phyloP scores from a whole-genome alignment of 192 early-diverging fungal genomes.

The Geranomyces michiganensis region DNA sequence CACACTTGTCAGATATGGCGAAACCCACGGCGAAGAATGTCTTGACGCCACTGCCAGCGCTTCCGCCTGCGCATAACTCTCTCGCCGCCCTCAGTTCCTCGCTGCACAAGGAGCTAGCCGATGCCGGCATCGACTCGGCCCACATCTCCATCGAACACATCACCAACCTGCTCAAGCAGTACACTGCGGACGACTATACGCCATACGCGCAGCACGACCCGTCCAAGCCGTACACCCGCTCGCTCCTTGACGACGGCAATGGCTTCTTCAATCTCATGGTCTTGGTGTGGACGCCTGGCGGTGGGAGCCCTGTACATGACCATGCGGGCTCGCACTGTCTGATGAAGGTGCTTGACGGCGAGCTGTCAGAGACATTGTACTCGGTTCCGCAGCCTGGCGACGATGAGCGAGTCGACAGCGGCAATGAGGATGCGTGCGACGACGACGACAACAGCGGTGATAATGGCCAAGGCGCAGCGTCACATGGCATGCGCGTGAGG shows the following conservation, averaged over 20 bases:
- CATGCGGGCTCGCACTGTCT: conserved; percentile 88
- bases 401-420: conserved; percentile 16
- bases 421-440: background rate
- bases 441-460: background rate
- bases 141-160: conserved; percentile 56
- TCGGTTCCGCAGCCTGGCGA: conserved; percentile 61
- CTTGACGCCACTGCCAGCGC: no score
- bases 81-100: conserved; percentile 40
- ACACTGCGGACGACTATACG: conserved; percentile 67
- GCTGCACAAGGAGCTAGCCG: conserved; percentile 56
- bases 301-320: conserved; percentile 84
- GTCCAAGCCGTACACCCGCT: conserved; percentile 75
- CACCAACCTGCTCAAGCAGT: conserved; percentile 63
- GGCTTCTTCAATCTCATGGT: conserved; percentile 93
- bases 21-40: no score
- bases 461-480: background rate
- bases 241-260: conserved; percentile 88
- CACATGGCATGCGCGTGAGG: conserved; percentile 21
- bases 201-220: conserved; percentile 72
- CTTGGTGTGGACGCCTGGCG: conserved; percentile 78
- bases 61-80: background rate
- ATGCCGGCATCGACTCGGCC: conserved; percentile 54
- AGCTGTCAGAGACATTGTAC: conserved; percentile 76
- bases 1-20: no score
- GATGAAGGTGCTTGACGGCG: conserved; percentile 87